These are phyloP conservation scores for Sonneratia alba DNA, from an alignment of 345 rosid species.

Conservation along the genomic window DNA sequence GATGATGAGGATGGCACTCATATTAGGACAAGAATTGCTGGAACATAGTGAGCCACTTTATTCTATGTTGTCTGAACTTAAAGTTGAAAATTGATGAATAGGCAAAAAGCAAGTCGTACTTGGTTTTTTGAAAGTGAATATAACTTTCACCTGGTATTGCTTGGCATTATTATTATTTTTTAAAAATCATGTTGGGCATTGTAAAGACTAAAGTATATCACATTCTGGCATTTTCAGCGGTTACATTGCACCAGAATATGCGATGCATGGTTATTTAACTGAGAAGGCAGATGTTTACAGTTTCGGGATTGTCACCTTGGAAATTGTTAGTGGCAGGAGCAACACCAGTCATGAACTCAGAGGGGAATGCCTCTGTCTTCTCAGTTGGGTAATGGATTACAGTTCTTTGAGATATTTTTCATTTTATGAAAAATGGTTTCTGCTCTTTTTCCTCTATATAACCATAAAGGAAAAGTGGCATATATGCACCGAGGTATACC, in stretches of 20 bases:
- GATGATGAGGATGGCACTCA: slow-evolving; percentile 14
- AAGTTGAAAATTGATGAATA: too few relatives aligned
- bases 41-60: slow-evolving; percentile 38
- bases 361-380: slow-evolving; percentile 84
- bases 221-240: slow-evolving; percentile 6
- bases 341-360: slow-evolving; percentile 86
- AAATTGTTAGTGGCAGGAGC: slow-evolving; percentile 79
- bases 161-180: not conserved
- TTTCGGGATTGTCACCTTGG: slow-evolving; percentile 12
- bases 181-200: too few relatives aligned
- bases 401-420: not conserved
- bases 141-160: too few relatives aligned
- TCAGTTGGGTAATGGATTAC: slow-evolving; percentile 52
- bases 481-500: too few relatives aligned
- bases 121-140: too few relatives aligned
- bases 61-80: too few relatives aligned
- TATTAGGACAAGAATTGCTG: slow-evolving; percentile 25
- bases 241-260: slow-evolving; percentile 13
- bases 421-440: not conserved
- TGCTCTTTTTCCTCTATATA: too few relatives aligned
- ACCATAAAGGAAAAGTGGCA: too few relatives aligned
- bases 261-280: slow-evolving; percentile 13
- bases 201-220: not conserved
- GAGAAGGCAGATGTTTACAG: slow-evolving; percentile 10
- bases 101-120: too few relatives aligned